Conservation (phyloP, 805 yeast species). For the Barnettozyma sp. region DNA sequence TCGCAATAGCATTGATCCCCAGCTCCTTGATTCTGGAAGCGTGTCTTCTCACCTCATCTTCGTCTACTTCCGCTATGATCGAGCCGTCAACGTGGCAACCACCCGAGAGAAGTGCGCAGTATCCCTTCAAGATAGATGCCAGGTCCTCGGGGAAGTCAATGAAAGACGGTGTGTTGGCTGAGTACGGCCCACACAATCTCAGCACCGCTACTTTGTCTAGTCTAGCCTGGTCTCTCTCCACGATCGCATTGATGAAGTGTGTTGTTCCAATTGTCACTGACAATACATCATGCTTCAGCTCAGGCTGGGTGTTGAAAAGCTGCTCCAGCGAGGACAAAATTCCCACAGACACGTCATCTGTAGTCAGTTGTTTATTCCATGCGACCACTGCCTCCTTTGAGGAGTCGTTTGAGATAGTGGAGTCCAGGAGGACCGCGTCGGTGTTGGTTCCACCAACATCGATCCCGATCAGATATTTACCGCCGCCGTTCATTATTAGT, state of each 20-base stretch:
- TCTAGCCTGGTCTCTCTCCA: constrained; percentile 37
- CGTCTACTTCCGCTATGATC: constrained; percentile 30
- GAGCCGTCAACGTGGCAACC: constrained; percentile 39
- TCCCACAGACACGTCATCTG: constrained; percentile 38
- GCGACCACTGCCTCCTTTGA: constrained; percentile 31
- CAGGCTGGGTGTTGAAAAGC: constrained; percentile 25
- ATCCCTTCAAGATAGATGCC: constrained; percentile 30
- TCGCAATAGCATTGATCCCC: constrained; percentile 33
- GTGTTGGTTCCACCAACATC: constrained; percentile 51
- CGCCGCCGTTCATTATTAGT: constrained; percentile 7
- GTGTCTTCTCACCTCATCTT: constrained; percentile 26
- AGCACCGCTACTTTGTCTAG: constrained; percentile 39
- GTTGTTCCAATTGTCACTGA: constrained; percentile 47
- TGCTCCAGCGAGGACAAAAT: constrained; percentile 31
- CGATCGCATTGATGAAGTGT: constrained; percentile 44
- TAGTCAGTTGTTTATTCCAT: constrained; percentile 39
- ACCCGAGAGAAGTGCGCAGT: constrained; percentile 32
- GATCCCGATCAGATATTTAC: constrained; percentile 34
- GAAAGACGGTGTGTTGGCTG: constrained; percentile 34
- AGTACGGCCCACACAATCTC: constrained; percentile 39
- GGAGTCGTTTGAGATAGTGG: constrained; percentile 23
- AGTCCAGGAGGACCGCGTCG: constrained; percentile 40
- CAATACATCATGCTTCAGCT: constrained; percentile 27
- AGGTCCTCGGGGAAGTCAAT: constrained; percentile 39
- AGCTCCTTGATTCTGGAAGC: constrained; percentile 27